Base-by-base conservation (phyloP, 192 early-diverging fungal species). In the Fimicolochytrium jonesii region DNA sequence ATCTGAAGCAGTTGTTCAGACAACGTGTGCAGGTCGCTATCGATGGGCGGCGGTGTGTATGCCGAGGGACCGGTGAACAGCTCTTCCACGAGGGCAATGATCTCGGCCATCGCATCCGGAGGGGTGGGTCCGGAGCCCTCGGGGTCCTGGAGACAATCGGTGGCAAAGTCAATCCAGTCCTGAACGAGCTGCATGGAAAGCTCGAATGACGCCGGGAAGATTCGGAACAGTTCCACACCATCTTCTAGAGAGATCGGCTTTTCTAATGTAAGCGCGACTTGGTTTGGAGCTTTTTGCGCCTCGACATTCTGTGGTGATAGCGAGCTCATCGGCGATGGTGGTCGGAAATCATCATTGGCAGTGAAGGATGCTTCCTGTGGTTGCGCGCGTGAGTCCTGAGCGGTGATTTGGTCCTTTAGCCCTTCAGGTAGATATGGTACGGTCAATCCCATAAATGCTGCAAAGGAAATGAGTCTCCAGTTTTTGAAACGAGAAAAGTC, bases 151-250 rank as follows among this genome's bases (percentile, higher is more conserved):
- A 50, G 28, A 17, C 3, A 57, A 2, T 28, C 47, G 32, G 39
- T 7, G 2, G 36, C 57, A 32, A 36, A 69, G 35, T 44, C 61
- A 18, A 66, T 22, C 46, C 66, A 67, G 42, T 77, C 75, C 20
- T 66, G 55, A 29, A 64, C 30, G 7, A 74, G 55, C 44, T 71
- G 69, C 6, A 73, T 47, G 10, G 59, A 31, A 7, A 77, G 56
- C 37, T 68, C 75, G 56, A 74, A 77, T 3, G 72, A 63, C 15
- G 64, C 67, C 17, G 75, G 71, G 58, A 77, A 74, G 35, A 77
- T 73, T 30, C 69, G 61, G 26, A 77, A 39, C 28, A 64, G 39
- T 49, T 73, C 75, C 4, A 60, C 34, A 9, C 10, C 37, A 39
- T 9, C 17, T 17, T 39, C 37, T 9, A 17, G 10, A 9, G 37